Evolutionary conservation across 495 filamentous ascomycete genomes (phyloP), one percentile per base, ranked within the genome.

Genomic region (Xylaria nigripes): DNA sequence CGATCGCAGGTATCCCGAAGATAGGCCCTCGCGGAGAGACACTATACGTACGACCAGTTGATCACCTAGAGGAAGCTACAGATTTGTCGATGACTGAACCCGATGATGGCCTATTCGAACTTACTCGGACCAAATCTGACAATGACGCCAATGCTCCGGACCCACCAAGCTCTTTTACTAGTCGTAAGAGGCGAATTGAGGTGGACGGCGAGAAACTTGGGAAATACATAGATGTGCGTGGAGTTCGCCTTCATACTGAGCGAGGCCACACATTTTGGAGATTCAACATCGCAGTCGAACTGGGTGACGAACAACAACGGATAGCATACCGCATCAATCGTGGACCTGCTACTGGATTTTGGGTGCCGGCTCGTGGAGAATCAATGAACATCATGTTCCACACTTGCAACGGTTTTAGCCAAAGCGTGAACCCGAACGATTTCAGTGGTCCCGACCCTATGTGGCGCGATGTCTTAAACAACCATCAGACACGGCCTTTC

Each of bases 331-430:
- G 93, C 45, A 95, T 98, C 70, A 98, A 98, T 66, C 78, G 82
- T 55, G 93, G 90, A 4, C 90, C 92, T 6, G 84, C 90, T 13
- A 80, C 91, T 23, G 86, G 84, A 9, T 98, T 98, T 69, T 98
- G 93, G 93, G 89, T 98, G 0, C 93, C 93, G 9, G 87, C 86
- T 48, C 77, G 75, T 47, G 86, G 83, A 21, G 80, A 96, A 70
- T 79, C 86, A 7, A 97, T 98, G 94, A 95, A 97, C 71, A 88
- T 95, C 61, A 95, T 96, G 90, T 97, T 95, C 71, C 81, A 97
- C 75, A 92, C 84, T 65, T 95, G 94, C 76, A 98, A 98, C 68
- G 93, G 94, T 38, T 97, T 98, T 72, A 89, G 86, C 58, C 65
- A 86, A 50, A 86, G 79, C 58, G 87, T 88, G 47, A 81, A 96